A percentile compares a stretch with the other conserved stretches of the same genome.
phyloP scores from a whole-genome alignment of 441 rosid species.

The Croton setiger region DNA sequence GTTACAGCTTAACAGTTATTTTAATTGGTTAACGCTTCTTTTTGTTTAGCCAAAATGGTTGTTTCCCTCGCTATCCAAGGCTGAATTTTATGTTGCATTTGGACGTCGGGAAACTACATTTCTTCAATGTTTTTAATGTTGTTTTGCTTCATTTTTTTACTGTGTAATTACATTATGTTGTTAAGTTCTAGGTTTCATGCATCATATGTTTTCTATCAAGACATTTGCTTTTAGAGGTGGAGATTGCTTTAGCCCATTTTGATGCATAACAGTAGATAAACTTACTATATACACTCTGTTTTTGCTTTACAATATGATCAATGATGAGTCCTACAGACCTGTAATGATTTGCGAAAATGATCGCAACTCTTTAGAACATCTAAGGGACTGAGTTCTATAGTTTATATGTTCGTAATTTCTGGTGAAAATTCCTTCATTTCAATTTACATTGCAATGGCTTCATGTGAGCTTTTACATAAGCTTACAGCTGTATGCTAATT shows the following conservation, averaged over 20 bases:
- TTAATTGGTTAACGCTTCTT: slow-evolving; percentile 1
- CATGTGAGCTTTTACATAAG: not conserved
- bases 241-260: not conserved
- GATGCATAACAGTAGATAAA: not conserved
- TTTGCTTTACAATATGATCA: slow-evolving; percentile 15
- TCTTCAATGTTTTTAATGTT: not conserved
- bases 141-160: not conserved
- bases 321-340: slow-evolving; percentile 87
- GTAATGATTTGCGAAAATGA: slow-evolving; percentile 84
- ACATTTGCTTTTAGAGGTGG: too few relatives aligned
- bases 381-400: slow-evolving; percentile 69
- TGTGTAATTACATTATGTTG: not conserved
- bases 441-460: not conserved
- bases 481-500: slow-evolving; percentile 1
- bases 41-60: not conserved
- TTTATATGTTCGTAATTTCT: not conserved
- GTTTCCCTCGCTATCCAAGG: slow-evolving; percentile 9
- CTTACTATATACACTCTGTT: not conserved
- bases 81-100: not conserved
- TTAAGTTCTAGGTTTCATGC: too few relatives aligned
- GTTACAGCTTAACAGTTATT: not conserved
- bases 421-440: not conserved
- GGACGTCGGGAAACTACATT: slow-evolving; percentile 3
- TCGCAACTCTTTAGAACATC: slow-evolving; percentile 66
- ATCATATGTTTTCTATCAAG: too few relatives aligned